Evolutionary conservation across 345 rosid species (phyloP).

Genomic region (Trapa incisa): DNA sequence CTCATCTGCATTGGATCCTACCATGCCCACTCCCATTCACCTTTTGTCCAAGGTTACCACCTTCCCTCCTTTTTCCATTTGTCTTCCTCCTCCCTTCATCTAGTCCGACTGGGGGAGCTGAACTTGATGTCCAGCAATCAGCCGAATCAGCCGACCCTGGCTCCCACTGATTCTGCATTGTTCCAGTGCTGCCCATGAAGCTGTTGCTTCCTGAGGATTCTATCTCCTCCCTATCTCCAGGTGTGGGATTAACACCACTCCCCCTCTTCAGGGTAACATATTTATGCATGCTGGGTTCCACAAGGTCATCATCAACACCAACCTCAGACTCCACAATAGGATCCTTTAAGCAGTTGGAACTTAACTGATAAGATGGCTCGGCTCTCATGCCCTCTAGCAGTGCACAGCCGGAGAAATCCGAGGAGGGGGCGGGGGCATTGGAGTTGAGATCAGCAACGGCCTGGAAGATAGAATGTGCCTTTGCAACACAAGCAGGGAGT

Average conservation of each 20-base stretch:
- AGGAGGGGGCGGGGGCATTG: conserved; percentile 7
- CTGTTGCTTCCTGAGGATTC: conserved; percentile 96
- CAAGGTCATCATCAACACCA: conserved; percentile 35
- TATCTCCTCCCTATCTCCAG: conserved; percentile 49
- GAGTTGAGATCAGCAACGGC: conserved; percentile 85
- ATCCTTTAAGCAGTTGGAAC: conserved; percentile 29
- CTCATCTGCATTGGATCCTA: conserved; percentile 16
- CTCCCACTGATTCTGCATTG: conserved; percentile 49
- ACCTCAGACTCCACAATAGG: conserved; percentile 62
- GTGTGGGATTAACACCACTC: conserved; percentile 7
- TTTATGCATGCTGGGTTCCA: conserved; percentile 79
- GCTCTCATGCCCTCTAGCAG: conserved; percentile 13
- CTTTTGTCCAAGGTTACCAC: no score
- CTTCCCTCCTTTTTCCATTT: conserved; percentile 25
- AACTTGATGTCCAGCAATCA: conserved; percentile 54
- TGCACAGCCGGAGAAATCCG: conserved; percentile 15
- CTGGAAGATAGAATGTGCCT: conserved; percentile 67
- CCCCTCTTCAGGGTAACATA: conserved; percentile 78
- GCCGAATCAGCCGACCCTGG: conserved; percentile 68
- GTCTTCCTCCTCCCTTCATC: conserved; percentile 24
- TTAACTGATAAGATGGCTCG: conserved; percentile 17
- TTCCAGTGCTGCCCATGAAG: conserved; percentile 24
- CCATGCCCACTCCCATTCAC: conserved; percentile 26
- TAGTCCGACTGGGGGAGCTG: conserved; percentile 28
- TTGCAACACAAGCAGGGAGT: conserved; percentile 53